These are phyloP conservation scores for Earliella scabrosa DNA, from an alignment of 1,284 basidiomycete genomes.

Conservation along the genomic window DNA sequence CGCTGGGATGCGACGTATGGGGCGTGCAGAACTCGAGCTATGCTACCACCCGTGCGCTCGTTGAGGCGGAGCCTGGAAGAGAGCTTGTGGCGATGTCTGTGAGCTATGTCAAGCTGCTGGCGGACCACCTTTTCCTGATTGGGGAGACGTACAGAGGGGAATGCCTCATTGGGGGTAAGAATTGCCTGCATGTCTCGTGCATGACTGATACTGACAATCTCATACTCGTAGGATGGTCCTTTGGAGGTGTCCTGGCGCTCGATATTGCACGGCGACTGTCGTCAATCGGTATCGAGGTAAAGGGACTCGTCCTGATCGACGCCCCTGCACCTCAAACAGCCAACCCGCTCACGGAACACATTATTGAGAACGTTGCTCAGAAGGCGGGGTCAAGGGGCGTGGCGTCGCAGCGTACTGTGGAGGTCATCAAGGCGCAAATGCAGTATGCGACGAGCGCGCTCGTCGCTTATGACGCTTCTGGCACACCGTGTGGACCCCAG, in stretches of 20 bases:
- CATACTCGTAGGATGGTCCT: slow-evolving; percentile 65
- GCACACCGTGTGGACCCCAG: slow-evolving; percentile 2
- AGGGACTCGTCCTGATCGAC: slow-evolving; percentile 69
- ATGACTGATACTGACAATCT: not conserved
- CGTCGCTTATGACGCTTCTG: slow-evolving; percentile 22
- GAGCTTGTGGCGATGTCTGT: slow-evolving; percentile 55
- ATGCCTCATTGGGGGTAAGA: slow-evolving; percentile 62
- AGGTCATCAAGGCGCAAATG: slow-evolving; percentile 25
- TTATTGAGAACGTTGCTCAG: slow-evolving; percentile 44
- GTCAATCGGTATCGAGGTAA: slow-evolving; percentile 45
- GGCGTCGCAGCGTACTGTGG: slow-evolving; percentile 1
- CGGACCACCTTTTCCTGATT: slow-evolving; percentile 6
- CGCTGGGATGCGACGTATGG: slow-evolving; percentile 58
- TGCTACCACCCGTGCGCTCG: slow-evolving; percentile 15
- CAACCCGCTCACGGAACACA: slow-evolving; percentile 49
- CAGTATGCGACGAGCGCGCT: slow-evolving; percentile 26
- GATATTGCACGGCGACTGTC: slow-evolving; percentile 62
- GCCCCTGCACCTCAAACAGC: slow-evolving; percentile 58
- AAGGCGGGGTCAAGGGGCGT: not conserved
- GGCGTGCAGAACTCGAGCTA: slow-evolving; percentile 63
- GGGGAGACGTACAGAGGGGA: slow-evolving; percentile 23
- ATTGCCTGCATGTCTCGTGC: too few relatives aligned
- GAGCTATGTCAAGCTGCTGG: slow-evolving; percentile 50
- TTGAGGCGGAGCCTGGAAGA: slow-evolving; percentile 47
- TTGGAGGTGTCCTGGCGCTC: slow-evolving; percentile 73